Evolutionary conservation across 805 yeast species (phyloP), one percentile per base, ranked within the genome.

Genomic region (Cyberlindnera misumaiensis): DNA sequence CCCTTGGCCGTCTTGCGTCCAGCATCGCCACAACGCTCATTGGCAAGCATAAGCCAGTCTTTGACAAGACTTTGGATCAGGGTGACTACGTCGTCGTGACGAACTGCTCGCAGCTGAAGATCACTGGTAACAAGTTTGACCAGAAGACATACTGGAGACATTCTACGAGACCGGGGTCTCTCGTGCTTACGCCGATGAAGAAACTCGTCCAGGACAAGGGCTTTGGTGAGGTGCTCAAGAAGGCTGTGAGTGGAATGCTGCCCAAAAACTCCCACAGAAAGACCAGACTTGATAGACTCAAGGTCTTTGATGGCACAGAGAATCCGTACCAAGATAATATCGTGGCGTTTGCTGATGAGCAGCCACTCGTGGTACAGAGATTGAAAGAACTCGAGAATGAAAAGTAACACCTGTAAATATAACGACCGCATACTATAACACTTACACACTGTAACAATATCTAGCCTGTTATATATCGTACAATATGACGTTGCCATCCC

Each of bases 31-130:
- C 78, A 24, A 80, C 93, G 0, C 70, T 93, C 30, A 87, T 85
- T 64, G 99, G 99, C n/a, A 93, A 93, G 61, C 97, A 93, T 66
- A 93, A 93, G 68, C 99, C 99, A 4, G 74, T 87, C 0, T 82
- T 65, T 48, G 86, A 88, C 53, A 77, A 75, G 22, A 72, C 82
- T 8, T 55, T 83, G 58, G 99, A 93, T 64, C 77, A 80, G 47
- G 99, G 99, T 11, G 99, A 93, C 62, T 93, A 89, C 56, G 97
- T 93, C 11, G 97, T 93, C 11, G 96, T 90, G 2, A 84, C 97
- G 11, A 94, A 93, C 65, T 88, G 96, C 55, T 73, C 85, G 42
- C 77, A 77, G 47, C 60, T 93, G 53, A 80, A 79, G 49, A 70
- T 83, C n/a, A 80, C 96, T 0, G 97, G 97, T 46, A 81, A 79